Evolutionary conservation across 73 alveolate genomes (phyloP).

Genomic region (Effrenium voratum): DNA sequence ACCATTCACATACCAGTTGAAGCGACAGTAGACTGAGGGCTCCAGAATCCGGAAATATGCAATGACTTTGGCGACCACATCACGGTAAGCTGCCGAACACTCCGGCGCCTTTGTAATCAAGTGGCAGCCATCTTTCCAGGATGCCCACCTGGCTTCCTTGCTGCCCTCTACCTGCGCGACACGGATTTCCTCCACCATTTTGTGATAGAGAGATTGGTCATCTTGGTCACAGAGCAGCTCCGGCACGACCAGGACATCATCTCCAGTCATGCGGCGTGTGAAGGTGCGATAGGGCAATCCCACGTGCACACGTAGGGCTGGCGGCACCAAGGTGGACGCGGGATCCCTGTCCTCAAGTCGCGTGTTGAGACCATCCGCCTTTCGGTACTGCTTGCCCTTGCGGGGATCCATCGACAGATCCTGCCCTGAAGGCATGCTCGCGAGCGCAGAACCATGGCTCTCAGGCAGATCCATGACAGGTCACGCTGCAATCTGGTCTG

Average conservation of each 20-base stretch:
- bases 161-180: constrained; percentile 61
- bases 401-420: too few species aligned
- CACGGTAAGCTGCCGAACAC: constrained; percentile 66
- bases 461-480: too few species aligned
- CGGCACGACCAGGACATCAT: constrained; percentile 86
- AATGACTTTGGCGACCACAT: constrained; percentile 55
- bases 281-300: constrained; percentile 9
- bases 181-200: constrained; percentile 48
- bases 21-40: constrained; percentile 56
- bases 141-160: constrained; percentile 67
- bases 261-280: constrained; percentile 23
- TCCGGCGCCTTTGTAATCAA: constrained; percentile 80
- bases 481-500: too few species aligned
- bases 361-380: constrained; percentile 69
- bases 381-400: background rate
- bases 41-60: constrained; percentile 61
- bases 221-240: constrained; percentile 88
- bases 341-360: constrained; percentile 85
- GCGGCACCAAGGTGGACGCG: constrained; percentile 50
- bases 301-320: constrained; percentile 72
- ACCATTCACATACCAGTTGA: constrained; percentile 88
- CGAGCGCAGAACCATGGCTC: too few species aligned
- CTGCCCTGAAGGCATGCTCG: too few species aligned
- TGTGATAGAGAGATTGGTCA: constrained; percentile 41
- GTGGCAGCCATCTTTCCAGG: constrained; percentile 82